Base-by-base conservation (phyloP, 2,329 filamentous ascomycete genomes). In the Penicillium fuscoglaucum region DNA sequence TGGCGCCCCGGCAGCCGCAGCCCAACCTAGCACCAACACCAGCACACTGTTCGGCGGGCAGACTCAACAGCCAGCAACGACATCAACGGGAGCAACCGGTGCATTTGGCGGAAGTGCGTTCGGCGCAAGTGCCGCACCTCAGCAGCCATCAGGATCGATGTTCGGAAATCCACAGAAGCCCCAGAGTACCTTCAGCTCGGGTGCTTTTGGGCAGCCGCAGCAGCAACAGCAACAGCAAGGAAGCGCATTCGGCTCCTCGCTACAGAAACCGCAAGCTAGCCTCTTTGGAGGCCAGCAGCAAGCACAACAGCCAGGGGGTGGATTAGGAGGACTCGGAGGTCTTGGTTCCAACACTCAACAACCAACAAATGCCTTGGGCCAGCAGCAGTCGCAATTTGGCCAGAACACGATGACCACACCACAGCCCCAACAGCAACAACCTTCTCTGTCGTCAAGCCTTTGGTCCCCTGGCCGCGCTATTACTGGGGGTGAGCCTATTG, bases 381-480 rank as follows among this genome's bases (percentile, higher is more conserved):
- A 62, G n/a, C 72, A 70, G 58, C 75, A 76, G 61, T 70, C 74
- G 31, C 76, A 78, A 60, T 68, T 79, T 53, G 77, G 77, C 12
- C 78, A 79, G 61, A 76, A 68, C 10, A 70, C 70, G 10, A 68
- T 68, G 52, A 73, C 73, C 47, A 70, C 72, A 31, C 75, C 69
- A 51, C 64, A 67, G 35, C 49, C 58, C 31, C 59, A 68, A 26
- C 61, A 64, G 43, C 65, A 66, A 55, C 63, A 68, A 37, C 63
- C 59, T 51, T 66, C 65, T 55, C 41, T 69, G 47, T 72, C 73
- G 39, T 72, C 78, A 57, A 74, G 76, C 59, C 60, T 79, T 65
- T 76, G 77, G 78, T 73, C 77, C 43, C 73, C 78, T 37, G 74
- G 76, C 24, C 74, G 76, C 56, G 75, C 75, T 9, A 74, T 78